phyloP scores from a whole-genome alignment of 2,329 filamentous ascomycete species.

The Blastomyces gilchristii region DNA sequence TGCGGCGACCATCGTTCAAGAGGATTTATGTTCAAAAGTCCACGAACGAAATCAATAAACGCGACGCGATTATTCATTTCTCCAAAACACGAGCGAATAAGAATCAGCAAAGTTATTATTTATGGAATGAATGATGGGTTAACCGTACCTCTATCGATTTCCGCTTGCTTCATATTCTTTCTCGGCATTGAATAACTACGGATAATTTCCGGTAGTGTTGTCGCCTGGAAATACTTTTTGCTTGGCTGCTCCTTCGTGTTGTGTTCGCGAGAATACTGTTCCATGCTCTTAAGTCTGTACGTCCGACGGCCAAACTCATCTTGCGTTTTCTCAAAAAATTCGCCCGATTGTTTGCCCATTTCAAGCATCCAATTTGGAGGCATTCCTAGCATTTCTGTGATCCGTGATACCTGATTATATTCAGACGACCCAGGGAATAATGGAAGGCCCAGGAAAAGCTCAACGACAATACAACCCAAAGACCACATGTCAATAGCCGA shows the following conservation, averaged over 20 bases:
- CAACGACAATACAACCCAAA: constrained; percentile 92
- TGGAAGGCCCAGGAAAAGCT: constrained; percentile 87
- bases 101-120: constrained; percentile 5
- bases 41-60: constrained; percentile 96
- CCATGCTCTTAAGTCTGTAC: constrained; percentile 92
- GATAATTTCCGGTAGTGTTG: constrained; percentile 90
- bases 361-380: constrained; percentile 99
- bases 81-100: constrained; percentile 34
- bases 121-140: neutral
- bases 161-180: constrained; percentile 97
- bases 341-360: constrained; percentile 93
- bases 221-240: constrained; percentile 98
- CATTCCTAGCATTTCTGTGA: constrained; percentile 95
- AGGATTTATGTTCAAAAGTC: constrained; percentile 85
- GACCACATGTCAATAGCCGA: constrained; percentile 99
- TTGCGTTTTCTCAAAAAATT: constrained; percentile 88
- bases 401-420: constrained; percentile 95
- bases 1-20: constrained; percentile 96
- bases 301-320: constrained; percentile 89
- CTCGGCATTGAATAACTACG: constrained; percentile 95
- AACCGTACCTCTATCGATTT: constrained; percentile 80
- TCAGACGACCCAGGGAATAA: constrained; percentile 95
- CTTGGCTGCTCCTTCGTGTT: constrained; percentile 96
- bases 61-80: constrained; percentile 98
- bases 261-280: constrained; percentile 92